phyloP scores from a whole-genome alignment of 257 asterid genomes.

The Nicotiana sylvestris region DNA sequence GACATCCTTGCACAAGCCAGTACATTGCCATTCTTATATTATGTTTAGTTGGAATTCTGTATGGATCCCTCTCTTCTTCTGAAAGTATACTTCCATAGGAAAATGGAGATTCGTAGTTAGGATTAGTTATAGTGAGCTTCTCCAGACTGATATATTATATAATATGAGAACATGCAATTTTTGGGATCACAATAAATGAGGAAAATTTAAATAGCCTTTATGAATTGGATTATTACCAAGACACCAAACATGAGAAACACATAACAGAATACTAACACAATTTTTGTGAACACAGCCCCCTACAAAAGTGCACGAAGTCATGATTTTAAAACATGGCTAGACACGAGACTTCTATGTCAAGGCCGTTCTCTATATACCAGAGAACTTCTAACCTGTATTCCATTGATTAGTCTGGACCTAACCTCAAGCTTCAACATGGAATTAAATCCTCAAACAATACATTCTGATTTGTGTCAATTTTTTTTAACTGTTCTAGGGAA shows the following conservation, averaged over 20 bases:
- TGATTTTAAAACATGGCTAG: neutral
- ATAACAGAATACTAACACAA: no score
- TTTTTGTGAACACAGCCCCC: neutral
- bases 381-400: neutral
- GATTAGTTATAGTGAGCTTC: neutral
- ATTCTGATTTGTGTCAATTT: slow-evolving; percentile 38
- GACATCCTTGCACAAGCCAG: slow-evolving; percentile 88
- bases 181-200: neutral
- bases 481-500: slow-evolving; percentile 12
- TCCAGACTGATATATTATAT: neutral
- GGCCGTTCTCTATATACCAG: neutral
- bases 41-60: slow-evolving; percentile 75
- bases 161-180: neutral
- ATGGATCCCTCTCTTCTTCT: slow-evolving; percentile 87
- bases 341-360: neutral
- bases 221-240: neutral
- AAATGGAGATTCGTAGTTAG: slow-evolving; percentile 9
- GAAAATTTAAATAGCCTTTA: neutral
- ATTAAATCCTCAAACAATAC: slow-evolving; percentile 25
- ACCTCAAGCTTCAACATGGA: slow-evolving; percentile 11
- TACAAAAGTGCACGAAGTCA: neutral
- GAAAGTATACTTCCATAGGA: slow-evolving; percentile 29
- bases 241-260: neutral
- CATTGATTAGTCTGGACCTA: neutral
- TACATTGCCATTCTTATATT: slow-evolving; percentile 89